These are phyloP conservation scores for Parascedosporium putredinis DNA, from an alignment of 2,329 filamentous ascomycete genomes.

Conservation along the genomic window DNA sequence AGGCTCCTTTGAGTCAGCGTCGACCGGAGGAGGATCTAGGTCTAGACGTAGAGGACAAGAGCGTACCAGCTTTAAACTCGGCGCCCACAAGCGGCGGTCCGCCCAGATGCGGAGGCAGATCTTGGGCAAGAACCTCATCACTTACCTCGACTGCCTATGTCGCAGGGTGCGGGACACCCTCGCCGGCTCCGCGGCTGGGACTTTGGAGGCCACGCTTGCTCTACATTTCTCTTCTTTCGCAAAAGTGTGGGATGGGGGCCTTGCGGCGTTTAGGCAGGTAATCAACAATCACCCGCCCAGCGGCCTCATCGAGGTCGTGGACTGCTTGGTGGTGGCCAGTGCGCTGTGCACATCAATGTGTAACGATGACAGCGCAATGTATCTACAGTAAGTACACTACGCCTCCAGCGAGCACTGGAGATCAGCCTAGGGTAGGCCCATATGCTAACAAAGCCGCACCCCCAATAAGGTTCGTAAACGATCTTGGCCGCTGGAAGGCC, in stretches of 20 bases:
- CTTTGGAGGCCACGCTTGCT: background rate
- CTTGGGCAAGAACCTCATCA: slow-evolving; percentile 10
- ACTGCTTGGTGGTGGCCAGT: slow-evolving; percentile 12
- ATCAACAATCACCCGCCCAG: slow-evolving; percentile 13
- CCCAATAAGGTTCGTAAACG: slow-evolving; percentile 16
- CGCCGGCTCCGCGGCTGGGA: background rate
- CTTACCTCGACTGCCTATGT: slow-evolving; percentile 9
- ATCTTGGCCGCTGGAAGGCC: slow-evolving; percentile 18
- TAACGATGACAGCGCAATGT: slow-evolving; percentile 7
- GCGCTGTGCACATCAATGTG: slow-evolving; percentile 9
- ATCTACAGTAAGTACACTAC: slow-evolving; percentile 10
- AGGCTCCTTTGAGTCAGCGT: no score
- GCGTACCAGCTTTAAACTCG: background rate
- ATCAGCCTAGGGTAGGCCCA: no score
- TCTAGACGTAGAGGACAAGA: background rate
- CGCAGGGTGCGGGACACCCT: slow-evolving; percentile 6
- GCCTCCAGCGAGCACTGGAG: no score
- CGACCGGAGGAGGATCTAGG: background rate
- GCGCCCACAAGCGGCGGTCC: background rate
- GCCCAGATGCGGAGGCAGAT: slow-evolving; percentile 6
- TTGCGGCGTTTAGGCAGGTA: slow-evolving; percentile 10
- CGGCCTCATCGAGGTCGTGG: slow-evolving; percentile 9
- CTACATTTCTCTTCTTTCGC: slow-evolving; percentile 3
- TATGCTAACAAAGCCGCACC: no score
- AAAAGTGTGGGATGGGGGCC: slow-evolving; percentile 11